These are phyloP conservation scores for Lantana camara DNA, from an alignment of 257 asterid species.

Conservation along the genomic window DNA sequence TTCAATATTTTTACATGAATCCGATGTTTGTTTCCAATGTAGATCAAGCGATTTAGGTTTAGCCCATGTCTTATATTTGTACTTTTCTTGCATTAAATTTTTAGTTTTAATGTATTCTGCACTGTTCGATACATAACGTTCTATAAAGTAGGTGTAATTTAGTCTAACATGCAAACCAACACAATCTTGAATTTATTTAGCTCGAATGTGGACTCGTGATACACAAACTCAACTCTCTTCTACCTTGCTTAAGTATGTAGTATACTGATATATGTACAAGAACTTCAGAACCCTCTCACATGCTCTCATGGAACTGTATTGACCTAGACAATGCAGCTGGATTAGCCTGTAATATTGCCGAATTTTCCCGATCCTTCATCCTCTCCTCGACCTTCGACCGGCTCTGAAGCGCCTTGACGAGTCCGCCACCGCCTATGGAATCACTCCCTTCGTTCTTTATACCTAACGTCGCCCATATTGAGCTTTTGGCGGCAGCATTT, in stretches of 20 bases:
- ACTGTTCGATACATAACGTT: too few species aligned
- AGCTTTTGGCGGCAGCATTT: conserved; percentile 80
- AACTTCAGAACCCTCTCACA: conserved; percentile 34
- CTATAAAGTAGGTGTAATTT: too few species aligned
- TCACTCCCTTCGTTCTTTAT: conserved; percentile 49
- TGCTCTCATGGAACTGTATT: conserved; percentile 65
- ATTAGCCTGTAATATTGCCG: conserved; percentile 70
- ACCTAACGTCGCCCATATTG: conserved; percentile 78
- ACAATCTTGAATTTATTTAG: too few species aligned
- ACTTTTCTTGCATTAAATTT: too few species aligned
- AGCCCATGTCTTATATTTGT: too few species aligned
- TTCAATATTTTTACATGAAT: too few species aligned
- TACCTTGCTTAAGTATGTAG: conserved; percentile 2
- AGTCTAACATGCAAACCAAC: too few species aligned
- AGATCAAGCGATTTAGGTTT: too few species aligned
- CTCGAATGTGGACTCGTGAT: neutral
- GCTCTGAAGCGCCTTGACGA: conserved; percentile 54
- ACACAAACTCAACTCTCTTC: conserved; percentile 23
- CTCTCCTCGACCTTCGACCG: conserved; percentile 45
- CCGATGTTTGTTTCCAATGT: too few species aligned
- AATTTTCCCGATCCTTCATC: conserved; percentile 41
- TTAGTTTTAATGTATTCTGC: too few species aligned
- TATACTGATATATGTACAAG: conserved; percentile 32
- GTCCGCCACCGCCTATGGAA: conserved; percentile 49
- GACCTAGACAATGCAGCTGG: conserved; percentile 91